These are phyloP conservation scores for Backusella sp. DNA, from an alignment of 192 early-diverging fungal species.

Conservation along the genomic window DNA sequence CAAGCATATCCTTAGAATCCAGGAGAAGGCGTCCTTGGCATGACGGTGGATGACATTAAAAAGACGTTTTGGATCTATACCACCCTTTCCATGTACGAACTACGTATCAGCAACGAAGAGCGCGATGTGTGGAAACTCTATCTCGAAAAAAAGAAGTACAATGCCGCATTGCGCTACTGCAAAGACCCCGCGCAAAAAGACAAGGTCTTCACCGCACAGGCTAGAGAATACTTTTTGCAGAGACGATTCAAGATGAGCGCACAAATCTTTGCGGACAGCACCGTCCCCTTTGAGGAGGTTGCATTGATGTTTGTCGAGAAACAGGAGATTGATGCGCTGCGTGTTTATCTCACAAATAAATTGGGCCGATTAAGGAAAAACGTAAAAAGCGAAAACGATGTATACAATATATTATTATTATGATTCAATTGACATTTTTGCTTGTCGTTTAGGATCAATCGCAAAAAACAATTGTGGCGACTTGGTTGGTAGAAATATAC, in stretches of 20 bases:
- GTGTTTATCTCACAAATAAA: constrained; percentile 76
- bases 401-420: too few relatives aligned
- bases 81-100: constrained; percentile 78
- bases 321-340: constrained; percentile 69
- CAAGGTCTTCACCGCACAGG: constrained; percentile 78
- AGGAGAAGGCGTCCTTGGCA: constrained; percentile 54
- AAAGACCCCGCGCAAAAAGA: constrained; percentile 78
- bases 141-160: constrained; percentile 78
- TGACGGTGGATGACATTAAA: constrained; percentile 75
- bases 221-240: constrained; percentile 80
- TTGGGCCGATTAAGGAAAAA: constrained; percentile 62
- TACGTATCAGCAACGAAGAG: constrained; percentile 91
- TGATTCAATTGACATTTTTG: not conserved
- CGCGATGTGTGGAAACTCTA: constrained; percentile 94
- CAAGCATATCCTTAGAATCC: not conserved
- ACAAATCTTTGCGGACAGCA: constrained; percentile 80
- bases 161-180: constrained; percentile 76
- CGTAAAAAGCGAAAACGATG: constrained; percentile 37
- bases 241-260: constrained; percentile 76
- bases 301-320: constrained; percentile 78
- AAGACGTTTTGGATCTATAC: constrained; percentile 94
- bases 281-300: constrained; percentile 89
- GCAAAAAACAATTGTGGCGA: constrained; percentile 77
- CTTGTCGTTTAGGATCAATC: constrained; percentile 59
- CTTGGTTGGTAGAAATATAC: constrained; percentile 91